These are phyloP conservation scores for Saitozyma sp. DNA, from an alignment of 768 basidiomycete species.

Conservation along the genomic window DNA sequence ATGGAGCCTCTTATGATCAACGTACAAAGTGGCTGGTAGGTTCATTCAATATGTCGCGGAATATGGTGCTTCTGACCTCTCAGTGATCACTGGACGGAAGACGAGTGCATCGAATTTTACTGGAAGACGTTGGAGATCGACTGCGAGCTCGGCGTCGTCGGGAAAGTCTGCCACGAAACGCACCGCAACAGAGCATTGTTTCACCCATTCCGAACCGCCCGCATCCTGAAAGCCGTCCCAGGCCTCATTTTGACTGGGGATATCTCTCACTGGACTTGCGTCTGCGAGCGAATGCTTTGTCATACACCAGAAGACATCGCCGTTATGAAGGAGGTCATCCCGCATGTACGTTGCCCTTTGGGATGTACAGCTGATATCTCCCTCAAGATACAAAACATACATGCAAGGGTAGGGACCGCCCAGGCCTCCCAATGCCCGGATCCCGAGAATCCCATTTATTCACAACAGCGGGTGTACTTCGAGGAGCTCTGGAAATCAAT, in stretches of 20 bases:
- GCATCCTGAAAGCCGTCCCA: constrained; percentile 1
- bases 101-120: not conserved
- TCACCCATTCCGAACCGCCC: constrained; percentile 1
- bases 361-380: too few species aligned
- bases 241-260: constrained; percentile 1
- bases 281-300: constrained; percentile 1
- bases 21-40: constrained; percentile 6
- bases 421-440: too few species aligned
- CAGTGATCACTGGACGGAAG: not conserved
- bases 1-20: constrained; percentile 6
- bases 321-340: not conserved
- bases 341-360: not conserved
- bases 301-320: constrained; percentile 1
- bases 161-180: constrained; percentile 7
- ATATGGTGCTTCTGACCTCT: not conserved
- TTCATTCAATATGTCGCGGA: not conserved
- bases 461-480: too few species aligned
- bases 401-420: too few species aligned
- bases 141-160: not conserved
- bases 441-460: too few species aligned
- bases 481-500: too few species aligned
- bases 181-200: constrained; percentile 6
- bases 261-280: constrained; percentile 7
- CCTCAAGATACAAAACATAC: too few species aligned
- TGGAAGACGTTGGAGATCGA: not conserved